These are phyloP conservation scores for Amesomyces nigricolor DNA, from an alignment of 2,329 filamentous ascomycete species.

Conservation along the genomic window DNA sequence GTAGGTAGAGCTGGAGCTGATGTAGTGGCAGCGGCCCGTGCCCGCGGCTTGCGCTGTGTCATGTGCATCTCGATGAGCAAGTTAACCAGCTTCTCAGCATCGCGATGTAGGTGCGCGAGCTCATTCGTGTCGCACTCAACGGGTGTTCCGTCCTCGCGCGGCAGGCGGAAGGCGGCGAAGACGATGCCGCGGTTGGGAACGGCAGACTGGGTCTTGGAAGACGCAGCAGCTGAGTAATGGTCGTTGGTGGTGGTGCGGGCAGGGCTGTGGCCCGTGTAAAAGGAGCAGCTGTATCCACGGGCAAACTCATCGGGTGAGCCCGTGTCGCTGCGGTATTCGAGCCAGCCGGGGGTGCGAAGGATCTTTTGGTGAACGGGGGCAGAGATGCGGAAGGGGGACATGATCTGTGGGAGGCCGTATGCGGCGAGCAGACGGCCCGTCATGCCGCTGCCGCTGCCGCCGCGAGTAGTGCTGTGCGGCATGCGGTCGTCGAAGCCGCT, in stretches of 20 bases:
- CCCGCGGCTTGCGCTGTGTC: conserved; percentile 9
- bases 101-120: conserved; percentile 41
- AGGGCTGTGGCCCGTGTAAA: conserved; percentile 39
- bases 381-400: conserved; percentile 48
- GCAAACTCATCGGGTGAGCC: conserved; percentile 42
- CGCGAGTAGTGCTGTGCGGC: background rate
- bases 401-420: conserved; percentile 47
- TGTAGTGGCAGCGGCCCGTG: background rate
- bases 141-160: conserved; percentile 35
- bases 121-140: conserved; percentile 36
- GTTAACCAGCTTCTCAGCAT: conserved; percentile 49
- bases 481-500: conserved; percentile 12
- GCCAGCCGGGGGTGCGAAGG: conserved; percentile 46
- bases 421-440: conserved; percentile 50
- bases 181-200: conserved; percentile 45
- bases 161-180: conserved; percentile 51
- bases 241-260: background rate
- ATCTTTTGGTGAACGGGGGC: conserved; percentile 46
- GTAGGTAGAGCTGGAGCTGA: too few relatives aligned
- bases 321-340: conserved; percentile 45
- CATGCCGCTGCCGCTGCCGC: conserved; percentile 27
- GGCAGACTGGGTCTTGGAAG: background rate
- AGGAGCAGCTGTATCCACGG: conserved; percentile 49
- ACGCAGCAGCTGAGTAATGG: too few relatives aligned
- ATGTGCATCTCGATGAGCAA: conserved; percentile 46